Percentiles rank a stretch among this genome's conserved stretches.
phyloP scores from a whole-genome alignment of 2,329 filamentous ascomycete genomes.

The Hypomyces perniciosus region DNA sequence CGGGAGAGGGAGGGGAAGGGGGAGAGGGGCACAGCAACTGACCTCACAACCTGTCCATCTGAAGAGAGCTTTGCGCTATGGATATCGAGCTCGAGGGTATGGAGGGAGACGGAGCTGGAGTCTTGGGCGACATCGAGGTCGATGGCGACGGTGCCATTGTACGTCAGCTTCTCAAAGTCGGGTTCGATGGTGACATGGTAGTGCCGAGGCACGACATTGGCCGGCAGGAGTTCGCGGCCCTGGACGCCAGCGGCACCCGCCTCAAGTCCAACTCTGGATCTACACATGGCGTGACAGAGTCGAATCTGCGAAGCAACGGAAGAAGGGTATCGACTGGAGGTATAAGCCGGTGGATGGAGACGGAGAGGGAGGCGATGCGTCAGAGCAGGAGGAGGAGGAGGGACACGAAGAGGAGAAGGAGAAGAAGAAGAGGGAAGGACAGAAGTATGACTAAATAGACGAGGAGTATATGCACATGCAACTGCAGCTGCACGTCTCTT shows the following conservation, averaged over 20 bases:
- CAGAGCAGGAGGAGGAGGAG: not conserved
- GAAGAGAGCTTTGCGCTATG: conserved; percentile 49
- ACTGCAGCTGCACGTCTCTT: no score
- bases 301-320: not conserved
- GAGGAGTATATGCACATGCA: no score
- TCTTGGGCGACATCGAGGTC: conserved; percentile 83
- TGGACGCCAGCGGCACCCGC: conserved; percentile 18
- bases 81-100: conserved; percentile 82
- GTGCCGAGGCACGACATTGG: conserved; percentile 86
- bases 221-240: conserved; percentile 74
- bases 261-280: conserved; percentile 10
- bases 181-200: conserved; percentile 91
- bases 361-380: not conserved
- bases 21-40: conserved; percentile 12
- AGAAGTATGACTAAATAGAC: no score
- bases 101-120: conserved; percentile 77
- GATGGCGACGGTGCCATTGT: conserved; percentile 76
- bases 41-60: conserved; percentile 46
- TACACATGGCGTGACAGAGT: conserved; percentile 12
- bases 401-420: not conserved
- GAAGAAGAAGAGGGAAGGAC: not conserved
- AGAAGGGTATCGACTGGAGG: not conserved
- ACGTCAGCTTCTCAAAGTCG: conserved; percentile 81
- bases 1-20: not conserved
- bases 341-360: not conserved